These are phyloP conservation scores for Ceratonia siliqua DNA, from an alignment of 306 rosid genomes.

Conservation along the genomic window DNA sequence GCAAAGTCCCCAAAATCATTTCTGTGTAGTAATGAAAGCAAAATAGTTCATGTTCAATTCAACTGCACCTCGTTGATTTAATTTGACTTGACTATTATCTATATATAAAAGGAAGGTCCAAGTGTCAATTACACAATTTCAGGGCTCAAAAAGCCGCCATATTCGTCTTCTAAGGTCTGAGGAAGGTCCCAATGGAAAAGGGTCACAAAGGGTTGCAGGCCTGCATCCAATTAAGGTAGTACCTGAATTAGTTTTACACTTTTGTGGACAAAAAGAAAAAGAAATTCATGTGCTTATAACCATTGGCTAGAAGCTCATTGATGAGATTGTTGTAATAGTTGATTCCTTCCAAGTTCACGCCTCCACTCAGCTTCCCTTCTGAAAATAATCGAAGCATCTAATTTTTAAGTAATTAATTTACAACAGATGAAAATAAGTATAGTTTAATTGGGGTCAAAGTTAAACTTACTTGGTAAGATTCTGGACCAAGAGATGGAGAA, in stretches of 20 bases:
- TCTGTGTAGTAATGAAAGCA: background rate
- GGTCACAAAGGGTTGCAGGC: conserved; percentile 56
- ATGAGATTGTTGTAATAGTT: conserved; percentile 61
- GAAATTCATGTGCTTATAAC: too few species aligned
- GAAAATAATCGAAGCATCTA: background rate
- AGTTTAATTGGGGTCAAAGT: background rate
- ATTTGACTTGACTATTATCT: too few species aligned
- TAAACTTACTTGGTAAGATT: conserved; percentile 60
- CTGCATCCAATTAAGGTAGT: conserved; percentile 10
- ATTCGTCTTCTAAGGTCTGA: conserved; percentile 57
- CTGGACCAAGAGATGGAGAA: conserved; percentile 79
- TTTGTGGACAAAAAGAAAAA: too few species aligned
- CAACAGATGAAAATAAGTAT: too few species aligned
- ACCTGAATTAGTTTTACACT: too few species aligned
- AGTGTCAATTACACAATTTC: conserved; percentile 34
- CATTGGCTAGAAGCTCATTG: conserved; percentile 52
- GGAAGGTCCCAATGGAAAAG: conserved; percentile 74
- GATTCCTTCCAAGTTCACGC: conserved; percentile 56
- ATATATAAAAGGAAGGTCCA: too few species aligned
- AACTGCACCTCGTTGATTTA: too few species aligned
- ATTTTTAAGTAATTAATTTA: too few species aligned
- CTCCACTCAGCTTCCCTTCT: conserved; percentile 65
- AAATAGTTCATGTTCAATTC: too few species aligned
- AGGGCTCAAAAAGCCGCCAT: conserved; percentile 51
- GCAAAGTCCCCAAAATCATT: conserved; percentile 37